Base-by-base conservation (phyloP, 331 rosid species). In the Spiraea crenata region DNA sequence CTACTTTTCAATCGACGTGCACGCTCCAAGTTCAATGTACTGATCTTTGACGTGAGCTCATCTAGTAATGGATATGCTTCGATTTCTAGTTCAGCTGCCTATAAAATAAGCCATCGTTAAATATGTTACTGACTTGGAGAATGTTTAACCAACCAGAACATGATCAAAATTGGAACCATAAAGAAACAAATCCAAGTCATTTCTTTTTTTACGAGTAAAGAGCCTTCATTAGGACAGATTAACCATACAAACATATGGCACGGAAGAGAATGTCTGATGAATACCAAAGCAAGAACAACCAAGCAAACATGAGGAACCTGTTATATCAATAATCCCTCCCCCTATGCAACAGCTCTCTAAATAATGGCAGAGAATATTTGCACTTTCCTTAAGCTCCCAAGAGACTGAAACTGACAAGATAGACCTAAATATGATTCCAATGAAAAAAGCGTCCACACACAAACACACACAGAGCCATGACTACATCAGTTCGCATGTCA, bases 1-100 rank as follows among this genome's bases (percentile, higher is more conserved):
- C 98, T 91, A 69, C 99, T 95, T 80, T 95, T 95, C 85, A 95
- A 78, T 49, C 99, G 90, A 55, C 99, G 96, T 15, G 81, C 99
- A 10, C 99, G 99, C 79, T 95, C 99, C 90, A 95, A 85, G 87
- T 95, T 95, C 70, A 95, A 72, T 60, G 99, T 95, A 82, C 99
- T 95, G 85, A 95, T 95, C 87, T 95, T 95, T 39, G 99, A 89
- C 10, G 99, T 95, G 55, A 95, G 86, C 85, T 89, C 98, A 73
- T 95, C 99, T 58, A 95, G 82, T 76, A 89, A 76, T 0, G 98
- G 99, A 76, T 95, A 95, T 57, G 99, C 99, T 78, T 89, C 99
- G 12, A 89, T 91, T 89, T 95, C 99, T 80, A 95, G 73, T 76
- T 89, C 99, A 41, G 98, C 92, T 76, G 97, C 96, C 99, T 95